A percentile compares a stretch with the other conserved stretches of the same genome.
These are phyloP conservation scores for Triadica sebifera DNA, from an alignment of 345 rosid genomes.

Conservation along the genomic window DNA sequence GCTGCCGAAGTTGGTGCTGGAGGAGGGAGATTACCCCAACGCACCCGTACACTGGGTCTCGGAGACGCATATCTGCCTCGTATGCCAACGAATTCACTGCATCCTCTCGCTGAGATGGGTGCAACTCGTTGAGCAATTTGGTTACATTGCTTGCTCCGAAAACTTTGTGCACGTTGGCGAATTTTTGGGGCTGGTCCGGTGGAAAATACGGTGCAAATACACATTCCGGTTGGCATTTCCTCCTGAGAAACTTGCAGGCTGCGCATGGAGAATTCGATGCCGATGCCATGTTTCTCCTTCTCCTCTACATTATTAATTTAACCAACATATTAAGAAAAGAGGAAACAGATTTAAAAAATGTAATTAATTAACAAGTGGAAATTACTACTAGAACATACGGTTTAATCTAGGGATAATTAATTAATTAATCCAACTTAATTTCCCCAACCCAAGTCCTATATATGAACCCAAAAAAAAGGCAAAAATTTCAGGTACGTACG, in stretches of 20 bases:
- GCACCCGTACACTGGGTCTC: slow-evolving; percentile 33
- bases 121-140: slow-evolving; percentile 30
- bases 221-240: slow-evolving; percentile 33
- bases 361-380: background rate
- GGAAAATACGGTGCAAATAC: slow-evolving; percentile 34
- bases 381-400: background rate
- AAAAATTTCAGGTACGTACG: background rate
- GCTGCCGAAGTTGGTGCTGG: slow-evolving; percentile 34
- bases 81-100: slow-evolving; percentile 34
- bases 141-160: slow-evolving; percentile 34
- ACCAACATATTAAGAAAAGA: background rate
- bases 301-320: background rate
- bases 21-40: slow-evolving; percentile 33
- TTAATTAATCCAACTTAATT: background rate
- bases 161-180: slow-evolving; percentile 32
- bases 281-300: slow-evolving; percentile 27
- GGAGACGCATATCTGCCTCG: slow-evolving; percentile 35
- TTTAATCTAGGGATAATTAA: background rate
- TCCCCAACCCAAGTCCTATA: background rate
- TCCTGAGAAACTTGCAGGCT: slow-evolving; percentile 32
- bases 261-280: slow-evolving; percentile 31
- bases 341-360: too few relatives aligned
- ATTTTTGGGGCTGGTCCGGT: slow-evolving; percentile 33
- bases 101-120: slow-evolving; percentile 34
- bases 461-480: background rate